phyloP scores from a whole-genome alignment of 2,329 filamentous ascomycete genomes.

The Venturia pyrina region DNA sequence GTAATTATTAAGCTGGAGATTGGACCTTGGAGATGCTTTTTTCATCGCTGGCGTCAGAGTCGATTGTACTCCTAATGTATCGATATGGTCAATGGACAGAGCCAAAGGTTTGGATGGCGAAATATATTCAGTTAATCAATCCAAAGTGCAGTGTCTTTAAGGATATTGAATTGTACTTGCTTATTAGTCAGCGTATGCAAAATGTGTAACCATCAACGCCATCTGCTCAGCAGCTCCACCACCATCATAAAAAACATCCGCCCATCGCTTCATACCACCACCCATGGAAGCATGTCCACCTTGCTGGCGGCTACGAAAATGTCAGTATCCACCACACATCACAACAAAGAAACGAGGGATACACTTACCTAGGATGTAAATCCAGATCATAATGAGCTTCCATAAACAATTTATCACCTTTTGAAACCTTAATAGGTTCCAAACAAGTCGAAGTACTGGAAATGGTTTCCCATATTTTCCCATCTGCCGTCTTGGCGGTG shows the following conservation, averaged over 20 bases:
- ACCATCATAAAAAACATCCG: not conserved
- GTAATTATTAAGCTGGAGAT: not conserved
- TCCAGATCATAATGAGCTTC: slow-evolving; percentile 9
- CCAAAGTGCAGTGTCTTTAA: no score
- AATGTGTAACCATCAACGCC: slow-evolving; percentile 6
- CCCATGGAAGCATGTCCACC: not conserved
- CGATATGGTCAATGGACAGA: not conserved
- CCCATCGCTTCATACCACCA: not conserved
- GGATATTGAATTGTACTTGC: not conserved
- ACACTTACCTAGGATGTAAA: not conserved
- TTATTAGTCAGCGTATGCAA: not conserved
- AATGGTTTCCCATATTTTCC: slow-evolving; percentile 11
- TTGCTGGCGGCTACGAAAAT: not conserved
- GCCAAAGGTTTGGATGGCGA: not conserved
- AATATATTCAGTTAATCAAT: not conserved
- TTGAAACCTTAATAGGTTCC: slow-evolving; percentile 6
- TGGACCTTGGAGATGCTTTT: not conserved
- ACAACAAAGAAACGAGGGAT: no score
- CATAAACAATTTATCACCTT: slow-evolving; percentile 9
- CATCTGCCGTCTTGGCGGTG: not conserved
- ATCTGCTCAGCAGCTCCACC: slow-evolving; percentile 8
- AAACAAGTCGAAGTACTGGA: not conserved
- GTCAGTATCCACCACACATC: not conserved
- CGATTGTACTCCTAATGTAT: slow-evolving; percentile 4
- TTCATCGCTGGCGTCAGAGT: not conserved